These are phyloP conservation scores for Leptoxyphium fumago DNA, from an alignment of 2,329 filamentous ascomycete genomes.

Conservation along the genomic window DNA sequence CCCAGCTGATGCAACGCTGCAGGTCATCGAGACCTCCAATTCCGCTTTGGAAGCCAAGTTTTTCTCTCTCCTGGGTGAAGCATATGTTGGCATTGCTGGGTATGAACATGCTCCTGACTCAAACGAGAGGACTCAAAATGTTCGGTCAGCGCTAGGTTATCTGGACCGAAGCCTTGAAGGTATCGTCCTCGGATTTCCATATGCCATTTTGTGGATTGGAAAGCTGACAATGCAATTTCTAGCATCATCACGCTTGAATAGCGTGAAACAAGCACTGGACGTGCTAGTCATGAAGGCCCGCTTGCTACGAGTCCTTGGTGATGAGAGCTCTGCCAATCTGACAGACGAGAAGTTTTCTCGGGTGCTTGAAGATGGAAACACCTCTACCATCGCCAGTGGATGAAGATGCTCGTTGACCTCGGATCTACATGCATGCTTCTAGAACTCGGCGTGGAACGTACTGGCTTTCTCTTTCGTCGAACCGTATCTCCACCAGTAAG, in stretches of 20 bases:
- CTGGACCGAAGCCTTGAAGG: conserved; percentile 19
- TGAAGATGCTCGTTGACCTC: no score
- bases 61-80: conserved; percentile 59
- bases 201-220: no score
- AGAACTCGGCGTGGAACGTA: no score
- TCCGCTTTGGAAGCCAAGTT: conserved; percentile 47
- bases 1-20: background rate
- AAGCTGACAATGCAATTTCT: conserved; percentile 2
- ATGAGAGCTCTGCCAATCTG: conserved; percentile 22
- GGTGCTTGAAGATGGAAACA: conserved; percentile 2
- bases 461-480: no score
- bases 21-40: conserved; percentile 52
- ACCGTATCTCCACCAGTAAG: no score
- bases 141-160: conserved; percentile 14
- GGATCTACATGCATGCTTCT: no score
- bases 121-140: conserved; percentile 11
- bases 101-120: conserved; percentile 21
- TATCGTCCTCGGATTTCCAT: conserved; percentile 5
- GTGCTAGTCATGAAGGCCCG: conserved; percentile 71
- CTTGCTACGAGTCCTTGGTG: conserved; percentile 56
- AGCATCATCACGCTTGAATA: conserved; percentile 53
- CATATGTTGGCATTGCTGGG: conserved; percentile 64
- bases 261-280: conserved; percentile 56
- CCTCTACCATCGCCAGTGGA: background rate
- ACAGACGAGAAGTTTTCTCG: conserved; percentile 12